These are phyloP conservation scores for Salmacisia buchloeana DNA, from an alignment of 1,284 basidiomycete species.

Conservation along the genomic window DNA sequence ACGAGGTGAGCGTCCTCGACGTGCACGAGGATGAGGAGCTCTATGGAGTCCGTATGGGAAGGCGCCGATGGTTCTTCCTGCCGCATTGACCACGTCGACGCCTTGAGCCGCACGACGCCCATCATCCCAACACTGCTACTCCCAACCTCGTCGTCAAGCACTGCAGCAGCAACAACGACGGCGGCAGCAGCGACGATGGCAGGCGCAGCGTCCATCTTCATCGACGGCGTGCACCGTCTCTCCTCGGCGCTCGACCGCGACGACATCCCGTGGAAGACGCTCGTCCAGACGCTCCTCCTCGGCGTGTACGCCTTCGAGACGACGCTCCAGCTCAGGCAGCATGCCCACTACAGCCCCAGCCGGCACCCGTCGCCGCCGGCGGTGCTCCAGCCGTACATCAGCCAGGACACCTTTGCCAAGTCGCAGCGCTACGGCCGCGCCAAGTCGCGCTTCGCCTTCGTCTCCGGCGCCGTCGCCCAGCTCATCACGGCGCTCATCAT, in stretches of 20 bases:
- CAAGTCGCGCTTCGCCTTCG: conserved; percentile 78
- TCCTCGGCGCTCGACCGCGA: conserved; percentile 35
- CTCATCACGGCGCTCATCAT: conserved; percentile 67
- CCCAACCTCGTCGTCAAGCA: no score
- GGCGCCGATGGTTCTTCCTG: background rate
- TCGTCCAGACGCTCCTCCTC: conserved; percentile 71
- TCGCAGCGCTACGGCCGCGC: conserved; percentile 85
- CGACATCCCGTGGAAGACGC: conserved; percentile 65
- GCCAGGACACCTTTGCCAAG: conserved; percentile 70
- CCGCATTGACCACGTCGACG: background rate
- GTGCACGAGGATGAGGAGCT: no score
- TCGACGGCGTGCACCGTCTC: background rate
- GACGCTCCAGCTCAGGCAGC: conserved; percentile 79
- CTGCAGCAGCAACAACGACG: no score
- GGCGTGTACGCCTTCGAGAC: conserved; percentile 73
- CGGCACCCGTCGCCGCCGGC: conserved; percentile 67
- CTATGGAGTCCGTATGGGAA: no score
- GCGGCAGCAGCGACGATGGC: background rate
- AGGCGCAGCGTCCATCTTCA: background rate
- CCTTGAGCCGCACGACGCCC: no score
- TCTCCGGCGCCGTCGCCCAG: conserved; percentile 70
- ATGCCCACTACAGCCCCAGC: conserved; percentile 64
- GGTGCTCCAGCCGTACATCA: conserved; percentile 68
- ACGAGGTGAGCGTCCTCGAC: no score
- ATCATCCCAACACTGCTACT: no score